Evolutionary conservation across 768 basidiomycete species (phyloP).

Genomic region (Fibroporia radiculosa): DNA sequence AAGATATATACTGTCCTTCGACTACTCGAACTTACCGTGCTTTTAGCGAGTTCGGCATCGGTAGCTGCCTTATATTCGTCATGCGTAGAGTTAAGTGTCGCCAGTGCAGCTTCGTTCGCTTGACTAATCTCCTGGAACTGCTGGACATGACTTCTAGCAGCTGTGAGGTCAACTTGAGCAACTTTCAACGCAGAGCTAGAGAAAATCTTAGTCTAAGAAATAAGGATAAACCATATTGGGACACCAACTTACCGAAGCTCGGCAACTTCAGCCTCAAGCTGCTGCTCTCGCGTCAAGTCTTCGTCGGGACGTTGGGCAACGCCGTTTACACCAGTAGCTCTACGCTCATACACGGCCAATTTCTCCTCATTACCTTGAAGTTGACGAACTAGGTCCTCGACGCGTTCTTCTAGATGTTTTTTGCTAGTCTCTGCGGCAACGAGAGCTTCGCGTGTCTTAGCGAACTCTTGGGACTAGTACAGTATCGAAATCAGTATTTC

Average conservation of each 20-base stretch:
- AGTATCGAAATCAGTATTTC: conserved; percentile 10
- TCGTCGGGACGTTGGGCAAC: conserved; percentile 29
- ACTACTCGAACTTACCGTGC: conserved; percentile 66
- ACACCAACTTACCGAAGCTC: conserved; percentile 57
- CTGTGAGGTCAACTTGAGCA: conserved; percentile 66
- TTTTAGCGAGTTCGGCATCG: conserved; percentile 57
- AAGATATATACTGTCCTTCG: neutral
- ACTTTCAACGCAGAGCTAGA: conserved; percentile 67
- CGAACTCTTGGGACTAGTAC: conserved; percentile 50
- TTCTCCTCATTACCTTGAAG: conserved; percentile 78
- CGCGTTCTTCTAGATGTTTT: conserved; percentile 68
- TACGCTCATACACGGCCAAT: conserved; percentile 77
- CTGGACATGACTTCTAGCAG: conserved; percentile 63
- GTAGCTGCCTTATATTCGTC: conserved; percentile 75
- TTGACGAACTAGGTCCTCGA: conserved; percentile 52
- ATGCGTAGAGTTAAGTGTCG: conserved; percentile 59
- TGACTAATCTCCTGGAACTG: conserved; percentile 85
- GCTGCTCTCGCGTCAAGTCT: conserved; percentile 60
- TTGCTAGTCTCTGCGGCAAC: conserved; percentile 71
- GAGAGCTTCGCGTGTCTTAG: conserved; percentile 62
- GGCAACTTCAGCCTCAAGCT: conserved; percentile 77
- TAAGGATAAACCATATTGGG: neutral
- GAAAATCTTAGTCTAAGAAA: neutral
- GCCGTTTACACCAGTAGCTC: conserved; percentile 29
- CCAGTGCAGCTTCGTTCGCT: conserved; percentile 72